Evolutionary conservation across 371 early-diverging fungal species (phyloP).

Genomic region (Capniomyces stellatus): DNA sequence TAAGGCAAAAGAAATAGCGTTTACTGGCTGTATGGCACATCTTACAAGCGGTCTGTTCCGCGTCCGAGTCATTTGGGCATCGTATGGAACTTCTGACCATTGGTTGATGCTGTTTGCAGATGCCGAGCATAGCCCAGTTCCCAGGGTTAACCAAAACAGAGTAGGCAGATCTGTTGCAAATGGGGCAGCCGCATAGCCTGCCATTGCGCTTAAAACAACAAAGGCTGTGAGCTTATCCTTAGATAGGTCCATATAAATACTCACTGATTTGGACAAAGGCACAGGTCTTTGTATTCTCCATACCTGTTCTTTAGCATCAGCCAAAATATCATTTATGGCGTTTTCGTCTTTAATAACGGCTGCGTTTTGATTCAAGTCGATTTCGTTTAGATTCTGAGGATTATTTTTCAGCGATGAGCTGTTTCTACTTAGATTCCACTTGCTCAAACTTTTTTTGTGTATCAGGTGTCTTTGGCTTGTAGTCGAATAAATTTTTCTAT

Average conservation of each 20-base stretch:
- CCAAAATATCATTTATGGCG: not conserved
- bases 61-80: slow-evolving; percentile 93
- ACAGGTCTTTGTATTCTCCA: slow-evolving; percentile 2
- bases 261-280: not conserved
- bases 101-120: slow-evolving; percentile 93
- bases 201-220: slow-evolving; percentile 85
- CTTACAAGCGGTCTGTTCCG: slow-evolving; percentile 72
- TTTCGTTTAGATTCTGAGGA: no score
- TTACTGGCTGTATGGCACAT: slow-evolving; percentile 57
- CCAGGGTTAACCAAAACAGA: slow-evolving; percentile 63
- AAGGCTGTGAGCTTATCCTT: slow-evolving; percentile 76
- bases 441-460: no score
- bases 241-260: slow-evolving; percentile 27
- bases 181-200: slow-evolving; percentile 87
- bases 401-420: no score
- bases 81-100: slow-evolving; percentile 88
- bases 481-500: no score
- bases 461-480: no score
- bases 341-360: no score
- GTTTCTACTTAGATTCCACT: no score
- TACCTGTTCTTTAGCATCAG: not conserved
- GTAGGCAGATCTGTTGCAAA: slow-evolving; percentile 38
- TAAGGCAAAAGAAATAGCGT: slow-evolving; percentile 65
- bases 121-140: slow-evolving; percentile 77
- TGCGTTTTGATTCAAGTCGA: no score